Evolutionary conservation across 805 yeast genomes (phyloP).

Genomic region (Candida easanensis): DNA sequence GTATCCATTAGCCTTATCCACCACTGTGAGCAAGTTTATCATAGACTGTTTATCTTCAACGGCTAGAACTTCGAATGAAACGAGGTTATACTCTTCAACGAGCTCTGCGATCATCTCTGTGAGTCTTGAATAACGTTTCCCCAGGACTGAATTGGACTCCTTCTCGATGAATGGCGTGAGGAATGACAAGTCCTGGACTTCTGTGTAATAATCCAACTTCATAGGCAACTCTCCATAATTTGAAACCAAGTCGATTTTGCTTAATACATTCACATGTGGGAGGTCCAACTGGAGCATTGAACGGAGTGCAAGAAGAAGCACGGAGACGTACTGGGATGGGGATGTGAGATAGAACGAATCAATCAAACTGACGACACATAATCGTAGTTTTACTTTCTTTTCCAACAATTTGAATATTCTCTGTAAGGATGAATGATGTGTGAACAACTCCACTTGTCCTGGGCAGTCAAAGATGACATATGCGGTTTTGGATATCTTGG

Average conservation of each 20-base stretch:
- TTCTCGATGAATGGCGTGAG: slow-evolving; percentile 65
- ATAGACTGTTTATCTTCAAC: slow-evolving; percentile 90
- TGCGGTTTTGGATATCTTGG: slow-evolving; percentile 52
- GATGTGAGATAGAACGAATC: slow-evolving; percentile 81
- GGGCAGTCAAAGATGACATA: slow-evolving; percentile 87
- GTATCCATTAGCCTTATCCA: slow-evolving; percentile 94
- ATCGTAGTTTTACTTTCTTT: slow-evolving; percentile 62
- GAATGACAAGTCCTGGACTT: slow-evolving; percentile 78
- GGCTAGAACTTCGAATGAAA: slow-evolving; percentile 83
- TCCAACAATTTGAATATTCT: slow-evolving; percentile 65
- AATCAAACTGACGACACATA: slow-evolving; percentile 81
- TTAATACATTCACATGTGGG: slow-evolving; percentile 90
- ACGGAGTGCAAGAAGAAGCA: slow-evolving; percentile 74
- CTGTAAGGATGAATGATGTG: slow-evolving; percentile 77
- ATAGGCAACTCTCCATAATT: slow-evolving; percentile 82
- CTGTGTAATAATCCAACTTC: slow-evolving; percentile 81
- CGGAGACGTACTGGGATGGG: slow-evolving; percentile 86
- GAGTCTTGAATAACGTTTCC: slow-evolving; percentile 59
- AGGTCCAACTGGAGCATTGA: slow-evolving; percentile 91
- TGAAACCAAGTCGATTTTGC: slow-evolving; percentile 81
- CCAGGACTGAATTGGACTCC: slow-evolving; percentile 67
- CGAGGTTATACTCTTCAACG: slow-evolving; percentile 82
- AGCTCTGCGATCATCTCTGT: slow-evolving; percentile 79
- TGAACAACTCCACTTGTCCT: slow-evolving; percentile 93
- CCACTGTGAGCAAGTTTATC: slow-evolving; percentile 72